Percentiles rank a stretch among this genome's conserved stretches.
Evolutionary conservation across 495 filamentous ascomycete species (phyloP).

Genomic region (Aspergillus biplanus): DNA sequence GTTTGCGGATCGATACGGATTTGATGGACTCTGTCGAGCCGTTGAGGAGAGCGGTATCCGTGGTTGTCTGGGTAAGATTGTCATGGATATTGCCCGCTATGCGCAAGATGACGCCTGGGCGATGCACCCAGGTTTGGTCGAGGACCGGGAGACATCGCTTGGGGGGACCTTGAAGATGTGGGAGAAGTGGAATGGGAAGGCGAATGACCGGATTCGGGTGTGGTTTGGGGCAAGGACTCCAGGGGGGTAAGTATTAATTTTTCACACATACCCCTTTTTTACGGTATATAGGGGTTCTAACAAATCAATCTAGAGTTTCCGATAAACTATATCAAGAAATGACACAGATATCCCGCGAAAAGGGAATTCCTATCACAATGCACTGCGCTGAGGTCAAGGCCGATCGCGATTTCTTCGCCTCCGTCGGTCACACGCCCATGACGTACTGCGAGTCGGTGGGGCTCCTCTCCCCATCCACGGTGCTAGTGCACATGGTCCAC

Average conservation of each 20-base stretch:
- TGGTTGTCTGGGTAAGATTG: slow-evolving; percentile 50
- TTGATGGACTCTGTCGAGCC: slow-evolving; percentile 48
- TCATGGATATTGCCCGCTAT: slow-evolving; percentile 45
- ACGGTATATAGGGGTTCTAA: too few relatives aligned
- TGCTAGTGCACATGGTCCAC: slow-evolving; percentile 53
- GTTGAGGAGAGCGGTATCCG: slow-evolving; percentile 54
- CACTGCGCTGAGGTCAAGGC: slow-evolving; percentile 44
- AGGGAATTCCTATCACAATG: slow-evolving; percentile 47
- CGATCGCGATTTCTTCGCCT: slow-evolving; percentile 47
- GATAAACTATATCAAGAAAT: slow-evolving; percentile 50
- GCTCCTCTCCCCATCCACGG: slow-evolving; percentile 41
- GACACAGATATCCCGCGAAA: slow-evolving; percentile 45
- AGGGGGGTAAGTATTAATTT: slow-evolving; percentile 43
- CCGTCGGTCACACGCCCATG: slow-evolving; percentile 47
- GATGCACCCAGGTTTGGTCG: slow-evolving; percentile 53
- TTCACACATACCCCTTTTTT: not conserved
- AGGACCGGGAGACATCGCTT: slow-evolving; percentile 49
- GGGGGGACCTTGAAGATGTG: slow-evolving; percentile 46
- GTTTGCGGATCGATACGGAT: slow-evolving; percentile 51
- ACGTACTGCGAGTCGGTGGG: slow-evolving; percentile 46
- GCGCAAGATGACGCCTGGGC: slow-evolving; percentile 51
- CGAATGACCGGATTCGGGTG: slow-evolving; percentile 51
- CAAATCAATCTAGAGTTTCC: slow-evolving; percentile 39
- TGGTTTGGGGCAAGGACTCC: slow-evolving; percentile 57
- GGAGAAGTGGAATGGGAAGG: slow-evolving; percentile 52